Percentiles rank a stretch among this genome's conserved stretches.
Evolutionary conservation across 495 filamentous ascomycete species (phyloP).

Genomic region (Cryomyces antarcticus): DNA sequence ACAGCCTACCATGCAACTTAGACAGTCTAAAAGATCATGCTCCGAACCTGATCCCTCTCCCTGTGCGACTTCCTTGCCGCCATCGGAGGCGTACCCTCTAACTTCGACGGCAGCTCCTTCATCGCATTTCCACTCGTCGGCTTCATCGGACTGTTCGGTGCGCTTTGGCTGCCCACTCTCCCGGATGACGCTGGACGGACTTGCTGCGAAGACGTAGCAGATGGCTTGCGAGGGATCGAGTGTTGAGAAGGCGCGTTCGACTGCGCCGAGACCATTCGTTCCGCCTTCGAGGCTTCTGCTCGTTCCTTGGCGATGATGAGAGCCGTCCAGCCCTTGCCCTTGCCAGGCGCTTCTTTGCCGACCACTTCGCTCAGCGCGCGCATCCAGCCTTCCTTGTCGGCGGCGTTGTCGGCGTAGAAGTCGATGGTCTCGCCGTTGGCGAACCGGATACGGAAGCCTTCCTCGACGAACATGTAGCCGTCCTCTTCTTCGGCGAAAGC

Average conservation of each 20-base stretch:
- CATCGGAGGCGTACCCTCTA: too few species aligned
- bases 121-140: too few species aligned
- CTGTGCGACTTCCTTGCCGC: background rate
- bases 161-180: constrained; percentile 3
- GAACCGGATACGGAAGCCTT: constrained; percentile 95
- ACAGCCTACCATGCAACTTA: too few species aligned
- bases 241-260: background rate
- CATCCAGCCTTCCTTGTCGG: constrained; percentile 88
- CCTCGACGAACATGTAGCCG: constrained; percentile 98
- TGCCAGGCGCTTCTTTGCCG: constrained; percentile 35
- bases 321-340: constrained; percentile 55
- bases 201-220: constrained; percentile 8
- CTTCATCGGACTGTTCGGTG: constrained; percentile 12
- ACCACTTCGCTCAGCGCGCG: constrained; percentile 68
- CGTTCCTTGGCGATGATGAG: constrained; percentile 41
- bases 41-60: background rate
- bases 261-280: background rate
- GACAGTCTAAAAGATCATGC: background rate
- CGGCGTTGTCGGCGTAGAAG: constrained; percentile 81
- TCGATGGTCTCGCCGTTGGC: constrained; percentile 95
- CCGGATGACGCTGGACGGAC: constrained; percentile 5
- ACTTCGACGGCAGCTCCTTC: too few species aligned
- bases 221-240: background rate
- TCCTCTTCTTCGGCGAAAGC: constrained; percentile 97
- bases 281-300: constrained; percentile 6